Conservation (phyloP, 2,329 filamentous ascomycete species). For the Lachnellula occidentalis region DNA sequence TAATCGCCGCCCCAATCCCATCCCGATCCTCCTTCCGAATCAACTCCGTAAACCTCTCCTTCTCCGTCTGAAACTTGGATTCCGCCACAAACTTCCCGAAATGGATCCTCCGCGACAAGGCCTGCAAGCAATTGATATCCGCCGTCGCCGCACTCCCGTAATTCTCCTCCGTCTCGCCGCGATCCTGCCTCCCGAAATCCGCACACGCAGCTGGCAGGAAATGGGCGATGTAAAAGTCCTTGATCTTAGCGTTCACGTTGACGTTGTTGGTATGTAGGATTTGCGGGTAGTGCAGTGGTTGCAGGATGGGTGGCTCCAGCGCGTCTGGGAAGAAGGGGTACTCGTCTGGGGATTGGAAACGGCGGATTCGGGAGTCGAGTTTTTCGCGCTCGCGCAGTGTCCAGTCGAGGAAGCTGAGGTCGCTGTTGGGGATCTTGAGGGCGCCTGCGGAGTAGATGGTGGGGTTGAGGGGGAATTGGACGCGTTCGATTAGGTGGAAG, state of each 20-base stretch:
- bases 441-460: constrained; percentile 80
- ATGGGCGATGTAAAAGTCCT: constrained; percentile 72
- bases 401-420: constrained; percentile 88
- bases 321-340: constrained; percentile 91
- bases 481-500: constrained; percentile 92
- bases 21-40: constrained; percentile 76
- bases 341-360: constrained; percentile 94
- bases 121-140: constrained; percentile 86
- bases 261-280: constrained; percentile 86
- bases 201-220: constrained; percentile 81
- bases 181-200: constrained; percentile 70
- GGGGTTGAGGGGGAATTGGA: constrained; percentile 91
- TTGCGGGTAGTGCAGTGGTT: constrained; percentile 78
- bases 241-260: constrained; percentile 84
- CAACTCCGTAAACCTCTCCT: constrained; percentile 71
- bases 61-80: constrained; percentile 83
- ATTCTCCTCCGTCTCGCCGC: constrained; percentile 85
- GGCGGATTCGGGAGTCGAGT: constrained; percentile 85
- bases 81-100: constrained; percentile 99
- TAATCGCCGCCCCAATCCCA: constrained; percentile 86
- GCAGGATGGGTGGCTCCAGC: constrained; percentile 75
- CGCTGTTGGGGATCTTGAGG: constrained; percentile 67
- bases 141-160: constrained; percentile 89
- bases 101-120: constrained; percentile 84
- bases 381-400: constrained; percentile 85